Conservation (phyloP, 768 basidiomycete genomes). For the Asterophora parasitica region DNA sequence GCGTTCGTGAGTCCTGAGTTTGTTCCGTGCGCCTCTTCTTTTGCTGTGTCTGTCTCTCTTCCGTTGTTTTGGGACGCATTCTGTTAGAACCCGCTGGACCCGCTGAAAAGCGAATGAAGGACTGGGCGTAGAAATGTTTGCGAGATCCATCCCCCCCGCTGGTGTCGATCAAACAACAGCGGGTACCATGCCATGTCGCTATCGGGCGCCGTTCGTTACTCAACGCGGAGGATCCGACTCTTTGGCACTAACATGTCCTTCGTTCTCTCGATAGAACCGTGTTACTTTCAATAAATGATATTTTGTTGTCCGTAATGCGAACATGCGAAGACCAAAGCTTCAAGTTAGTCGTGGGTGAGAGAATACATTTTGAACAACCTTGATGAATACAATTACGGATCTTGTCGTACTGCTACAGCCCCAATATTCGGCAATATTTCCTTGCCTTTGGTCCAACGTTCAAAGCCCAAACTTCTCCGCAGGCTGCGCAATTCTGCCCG, state of each 20-base stretch:
- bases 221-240: slow-evolving; percentile 63
- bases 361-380: too few relatives aligned
- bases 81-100: slow-evolving; percentile 90
- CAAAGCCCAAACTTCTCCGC: slow-evolving; percentile 39
- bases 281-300: background rate
- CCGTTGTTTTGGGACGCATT: slow-evolving; percentile 45
- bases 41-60: slow-evolving; percentile 9
- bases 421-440: too few relatives aligned
- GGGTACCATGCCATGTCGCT: slow-evolving; percentile 67
- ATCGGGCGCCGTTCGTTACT: slow-evolving; percentile 67
- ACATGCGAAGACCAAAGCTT: too few relatives aligned
- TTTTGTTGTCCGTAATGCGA: too few relatives aligned
- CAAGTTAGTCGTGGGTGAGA: too few relatives aligned
- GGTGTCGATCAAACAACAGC: slow-evolving; percentile 59
- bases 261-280: slow-evolving; percentile 5
- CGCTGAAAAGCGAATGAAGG: slow-evolving; percentile 61
- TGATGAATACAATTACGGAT: slow-evolving; percentile 12
- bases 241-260: slow-evolving; percentile 57
- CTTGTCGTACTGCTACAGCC: background rate
- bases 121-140: slow-evolving; percentile 93
- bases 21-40: background rate
- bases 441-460: too few relatives aligned
- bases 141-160: slow-evolving; percentile 55
- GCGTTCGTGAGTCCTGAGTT: slow-evolving; percentile 3
- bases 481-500: slow-evolving; percentile 55